phyloP scores from a whole-genome alignment of 352 stramenopile genomes.

The Phytophthora fragariaefolia region DNA sequence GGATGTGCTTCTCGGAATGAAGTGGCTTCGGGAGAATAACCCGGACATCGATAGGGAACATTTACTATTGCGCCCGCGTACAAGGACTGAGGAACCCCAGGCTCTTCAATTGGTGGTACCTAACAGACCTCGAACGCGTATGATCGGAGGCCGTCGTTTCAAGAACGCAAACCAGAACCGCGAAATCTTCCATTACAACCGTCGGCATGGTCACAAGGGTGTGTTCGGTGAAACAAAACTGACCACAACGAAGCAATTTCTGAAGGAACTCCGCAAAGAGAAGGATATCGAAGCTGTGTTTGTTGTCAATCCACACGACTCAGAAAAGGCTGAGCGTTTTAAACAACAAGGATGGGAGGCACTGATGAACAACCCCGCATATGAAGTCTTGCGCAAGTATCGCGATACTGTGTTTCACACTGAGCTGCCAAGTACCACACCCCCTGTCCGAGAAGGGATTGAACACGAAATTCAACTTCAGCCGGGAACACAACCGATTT shows the following conservation, averaged over 20 bases:
- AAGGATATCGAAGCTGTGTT: conserved; percentile 6
- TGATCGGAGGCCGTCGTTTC: not conserved
- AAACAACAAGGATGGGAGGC: conserved; percentile 14
- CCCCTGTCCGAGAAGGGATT: conserved; percentile 4
- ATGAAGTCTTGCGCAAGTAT: conserved; percentile 1
- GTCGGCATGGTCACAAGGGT: not conserved
- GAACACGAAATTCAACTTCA: conserved; percentile 12
- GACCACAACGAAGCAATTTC: conserved; percentile 3
- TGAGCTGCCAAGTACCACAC: conserved; percentile 7
- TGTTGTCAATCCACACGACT: conserved; percentile 10
- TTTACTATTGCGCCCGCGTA: not conserved
- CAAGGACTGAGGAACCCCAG: not conserved
- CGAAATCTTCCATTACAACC: conserved; percentile 7
- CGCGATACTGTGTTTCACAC: conserved; percentile 8
- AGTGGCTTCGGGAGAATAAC: not conserved
- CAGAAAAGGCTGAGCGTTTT: conserved; percentile 9
- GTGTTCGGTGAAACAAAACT: not conserved
- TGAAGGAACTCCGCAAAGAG: not conserved
- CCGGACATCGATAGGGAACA: conserved; percentile 1
- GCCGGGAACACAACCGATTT: conserved; percentile 5
- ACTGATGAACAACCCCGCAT: not conserved
- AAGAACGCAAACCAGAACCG: conserved; percentile 1
- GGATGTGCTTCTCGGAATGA: conserved; percentile 1
- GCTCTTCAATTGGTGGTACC: not conserved
- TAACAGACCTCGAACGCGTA: not conserved